These are phyloP conservation scores for Bipolaris sorokiniana DNA, from an alignment of 2,329 filamentous ascomycete genomes.

Conservation along the genomic window DNA sequence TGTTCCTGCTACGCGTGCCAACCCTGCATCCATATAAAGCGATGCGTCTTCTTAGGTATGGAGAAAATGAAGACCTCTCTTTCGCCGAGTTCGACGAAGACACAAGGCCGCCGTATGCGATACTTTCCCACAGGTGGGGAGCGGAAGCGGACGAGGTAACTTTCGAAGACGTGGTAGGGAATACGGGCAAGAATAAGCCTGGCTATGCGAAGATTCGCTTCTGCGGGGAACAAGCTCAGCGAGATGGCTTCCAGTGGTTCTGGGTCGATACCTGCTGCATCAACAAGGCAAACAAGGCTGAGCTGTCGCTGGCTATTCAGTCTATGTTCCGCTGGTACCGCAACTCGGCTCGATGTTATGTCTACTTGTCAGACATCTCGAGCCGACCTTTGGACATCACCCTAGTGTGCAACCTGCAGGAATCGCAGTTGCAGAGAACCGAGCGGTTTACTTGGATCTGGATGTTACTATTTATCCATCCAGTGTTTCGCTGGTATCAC, in stretches of 20 bases:
- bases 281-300: background rate
- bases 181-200: slow-evolving; percentile 8
- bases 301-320: background rate
- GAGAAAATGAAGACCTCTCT: slow-evolving; percentile 10
- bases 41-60: slow-evolving; percentile 20
- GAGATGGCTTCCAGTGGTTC: too few species aligned
- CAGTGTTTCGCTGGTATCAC: too few species aligned
- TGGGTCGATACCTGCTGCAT: slow-evolving; percentile 2
- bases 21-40: background rate
- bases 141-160: slow-evolving; percentile 34
- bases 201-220: slow-evolving; percentile 2
- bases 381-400: background rate
- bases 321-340: slow-evolving; percentile 7
- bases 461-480: too few species aligned
- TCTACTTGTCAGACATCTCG: background rate
- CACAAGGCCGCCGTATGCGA: slow-evolving; percentile 19
- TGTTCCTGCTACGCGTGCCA: too few species aligned
- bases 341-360: background rate
- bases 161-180: slow-evolving; percentile 23
- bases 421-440: background rate
- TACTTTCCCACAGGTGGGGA: slow-evolving; percentile 39
- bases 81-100: slow-evolving; percentile 6
- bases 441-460: background rate
- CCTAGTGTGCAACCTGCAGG: too few species aligned
- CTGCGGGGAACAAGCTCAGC: background rate